Percentiles rank a stretch among this genome's conserved stretches.
Conservation (phyloP, 2,329 filamentous ascomycete genomes). For the Aspergillus tubingensis region DNA sequence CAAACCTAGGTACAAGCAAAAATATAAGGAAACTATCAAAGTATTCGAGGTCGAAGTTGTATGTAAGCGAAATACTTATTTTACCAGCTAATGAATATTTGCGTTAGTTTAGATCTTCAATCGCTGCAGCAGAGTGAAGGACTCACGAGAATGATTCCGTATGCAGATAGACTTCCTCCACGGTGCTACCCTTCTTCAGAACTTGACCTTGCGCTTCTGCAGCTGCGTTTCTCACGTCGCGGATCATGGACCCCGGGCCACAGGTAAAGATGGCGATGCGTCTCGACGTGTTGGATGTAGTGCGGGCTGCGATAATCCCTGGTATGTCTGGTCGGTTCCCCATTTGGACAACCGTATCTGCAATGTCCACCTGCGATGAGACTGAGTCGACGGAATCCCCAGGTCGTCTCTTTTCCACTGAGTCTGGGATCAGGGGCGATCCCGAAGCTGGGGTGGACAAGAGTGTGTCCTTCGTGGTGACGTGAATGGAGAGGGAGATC, state of each 20-base stretch:
- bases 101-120: background rate
- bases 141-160: slow-evolving; percentile 52
- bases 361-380: background rate
- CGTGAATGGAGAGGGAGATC: background rate
- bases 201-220: slow-evolving; percentile 45
- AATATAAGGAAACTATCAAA: too few species aligned
- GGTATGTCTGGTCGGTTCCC: slow-evolving; percentile 38
- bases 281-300: slow-evolving; percentile 14
- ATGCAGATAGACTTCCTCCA: slow-evolving; percentile 49
- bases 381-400: background rate
- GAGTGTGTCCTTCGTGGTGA: background rate
- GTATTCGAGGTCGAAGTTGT: too few species aligned
- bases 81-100: too few species aligned
- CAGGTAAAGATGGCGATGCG: slow-evolving; percentile 42
- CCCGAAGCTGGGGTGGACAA: background rate
- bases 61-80: too few species aligned
- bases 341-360: background rate
- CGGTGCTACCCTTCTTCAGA: slow-evolving; percentile 26
- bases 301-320: slow-evolving; percentile 19
- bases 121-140: slow-evolving; percentile 3
- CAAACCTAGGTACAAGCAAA: too few species aligned
- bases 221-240: slow-evolving; percentile 52
- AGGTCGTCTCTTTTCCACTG: background rate
- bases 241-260: slow-evolving; percentile 49
- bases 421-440: background rate